phyloP scores from a whole-genome alignment of 2,329 filamentous ascomycete genomes.

The Trichophyton schoenleinii region DNA sequence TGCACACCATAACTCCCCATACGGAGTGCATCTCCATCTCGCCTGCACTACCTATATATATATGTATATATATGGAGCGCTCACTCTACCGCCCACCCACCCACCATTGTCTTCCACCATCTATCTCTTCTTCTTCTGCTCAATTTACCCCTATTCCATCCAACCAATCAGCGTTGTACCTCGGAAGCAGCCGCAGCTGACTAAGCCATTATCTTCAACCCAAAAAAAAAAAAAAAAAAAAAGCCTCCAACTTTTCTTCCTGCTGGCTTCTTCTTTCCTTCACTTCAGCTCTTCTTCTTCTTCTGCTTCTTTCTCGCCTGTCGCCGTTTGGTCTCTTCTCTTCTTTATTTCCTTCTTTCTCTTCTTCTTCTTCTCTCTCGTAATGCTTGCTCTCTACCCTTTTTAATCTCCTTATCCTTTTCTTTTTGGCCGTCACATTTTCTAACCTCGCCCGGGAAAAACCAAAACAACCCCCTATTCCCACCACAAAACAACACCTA shows the following conservation, averaged over 20 bases:
- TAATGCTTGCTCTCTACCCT: conserved; percentile 2
- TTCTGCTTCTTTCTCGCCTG: conserved; percentile 2
- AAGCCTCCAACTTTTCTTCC: neutral
- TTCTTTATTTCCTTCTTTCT: neutral
- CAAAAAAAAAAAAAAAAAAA: conserved; percentile 3
- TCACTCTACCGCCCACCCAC: too few relatives aligned
- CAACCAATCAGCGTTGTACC: neutral
- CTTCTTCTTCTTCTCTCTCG: conserved; percentile 4
- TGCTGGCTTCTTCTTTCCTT: neutral
- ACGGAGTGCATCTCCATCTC: too few relatives aligned
- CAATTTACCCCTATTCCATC: neutral
- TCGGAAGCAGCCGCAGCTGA: neutral
- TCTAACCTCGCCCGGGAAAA: neutral
- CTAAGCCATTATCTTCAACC: neutral
- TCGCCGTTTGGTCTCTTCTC: neutral
- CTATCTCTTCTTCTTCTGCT: neutral
- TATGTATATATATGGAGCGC: too few relatives aligned
- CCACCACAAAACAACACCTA: neutral
- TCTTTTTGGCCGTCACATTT: neutral
- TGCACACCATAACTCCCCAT: too few relatives aligned
- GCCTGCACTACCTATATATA: too few relatives aligned
- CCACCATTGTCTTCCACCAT: neutral
- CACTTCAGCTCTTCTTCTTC: neutral
- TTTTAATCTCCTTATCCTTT: conserved; percentile 9
- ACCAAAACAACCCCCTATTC: neutral